Evolutionary conservation across 257 asterid genomes (phyloP).

Genomic region (Nicotiana sylvestris): DNA sequence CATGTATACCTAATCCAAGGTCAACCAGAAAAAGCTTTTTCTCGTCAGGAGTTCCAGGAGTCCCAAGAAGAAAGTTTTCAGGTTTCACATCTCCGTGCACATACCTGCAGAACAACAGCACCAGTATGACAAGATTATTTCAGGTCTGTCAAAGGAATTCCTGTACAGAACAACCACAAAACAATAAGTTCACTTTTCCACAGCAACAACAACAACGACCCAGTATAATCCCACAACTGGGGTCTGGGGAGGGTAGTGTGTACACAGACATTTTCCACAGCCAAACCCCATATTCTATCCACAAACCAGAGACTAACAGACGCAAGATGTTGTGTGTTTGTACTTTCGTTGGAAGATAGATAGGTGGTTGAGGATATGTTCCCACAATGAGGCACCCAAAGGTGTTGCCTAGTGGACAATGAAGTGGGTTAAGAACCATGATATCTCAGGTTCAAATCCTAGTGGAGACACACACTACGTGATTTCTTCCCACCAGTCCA

Average conservation of each 20-base stretch:
- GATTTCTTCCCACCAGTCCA: no score
- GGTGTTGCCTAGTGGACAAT: no score
- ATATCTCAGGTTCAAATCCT: no score
- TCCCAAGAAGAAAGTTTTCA: conserved; percentile 72
- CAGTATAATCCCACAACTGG: no score
- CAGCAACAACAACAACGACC: not conserved
- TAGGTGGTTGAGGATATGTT: not conserved
- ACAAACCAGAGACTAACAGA: not conserved
- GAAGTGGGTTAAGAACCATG: no score
- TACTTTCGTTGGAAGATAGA: not conserved
- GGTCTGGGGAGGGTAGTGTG: no score
- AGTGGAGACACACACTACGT: no score
- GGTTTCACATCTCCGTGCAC: conserved; percentile 85
- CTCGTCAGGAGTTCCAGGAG: conserved; percentile 75
- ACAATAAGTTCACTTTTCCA: not conserved
- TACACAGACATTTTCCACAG: not conserved
- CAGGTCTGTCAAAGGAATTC: not conserved
- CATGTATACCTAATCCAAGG: conserved; percentile 63
- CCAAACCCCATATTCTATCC: not conserved
- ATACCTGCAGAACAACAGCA: conserved; percentile 35
- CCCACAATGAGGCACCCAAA: not conserved
- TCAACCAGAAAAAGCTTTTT: conserved; percentile 67
- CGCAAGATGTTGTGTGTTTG: not conserved
- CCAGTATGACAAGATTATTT: not conserved
- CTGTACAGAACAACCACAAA: not conserved